Evolutionary conservation across 129 eudicot genomes (phyloP), one percentile per base, ranked within the genome.

Genomic region (Calendula officinalis): DNA sequence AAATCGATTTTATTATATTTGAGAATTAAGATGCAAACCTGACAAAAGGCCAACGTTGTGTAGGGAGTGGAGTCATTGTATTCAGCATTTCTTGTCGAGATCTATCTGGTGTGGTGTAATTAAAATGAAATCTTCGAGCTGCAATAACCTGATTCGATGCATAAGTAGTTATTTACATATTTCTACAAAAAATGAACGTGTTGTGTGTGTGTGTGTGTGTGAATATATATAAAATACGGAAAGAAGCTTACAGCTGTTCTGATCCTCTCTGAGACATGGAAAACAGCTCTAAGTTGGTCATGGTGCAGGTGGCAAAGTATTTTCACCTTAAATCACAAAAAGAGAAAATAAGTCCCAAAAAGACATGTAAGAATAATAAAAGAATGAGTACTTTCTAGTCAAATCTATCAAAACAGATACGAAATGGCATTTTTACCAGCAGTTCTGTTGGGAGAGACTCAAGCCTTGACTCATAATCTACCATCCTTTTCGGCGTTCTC

Each of bases 221-320:
- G 33, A n/a, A 45, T 4, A 58, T 3, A 46, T 12, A 46, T 43
- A 40, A 5, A 52, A 35, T 56, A 66, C 30, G 67, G 13, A 63
- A 52, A 55, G 66, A 34, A 50, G 68, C 97, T 91, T 41, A 91
- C 97, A 38, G 95, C 87, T 66, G 58, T 86, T 71, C 95, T 80
- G 59, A 91, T 67, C 64, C 84, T 83, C 77, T 80, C 90, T 0
- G 97, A 91, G 60, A 91, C 97, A 70, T 91, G 97, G 63, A 91
- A 91, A 73, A 82, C 95, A 50, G 95, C 90, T 75, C 71, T 57
- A 13, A 91, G 94, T 57, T 91, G 97, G 75, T 91, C 97, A 74
- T 91, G 97, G 72, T 87, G 95, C 75, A 91, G 64, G 75, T 87
- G 94, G 67, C 97, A 91, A 44, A 91, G 80, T 71, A 91, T 78